Conservation (phyloP, 1,139 yeast species). For the Zygoascus hellenicus region DNA sequence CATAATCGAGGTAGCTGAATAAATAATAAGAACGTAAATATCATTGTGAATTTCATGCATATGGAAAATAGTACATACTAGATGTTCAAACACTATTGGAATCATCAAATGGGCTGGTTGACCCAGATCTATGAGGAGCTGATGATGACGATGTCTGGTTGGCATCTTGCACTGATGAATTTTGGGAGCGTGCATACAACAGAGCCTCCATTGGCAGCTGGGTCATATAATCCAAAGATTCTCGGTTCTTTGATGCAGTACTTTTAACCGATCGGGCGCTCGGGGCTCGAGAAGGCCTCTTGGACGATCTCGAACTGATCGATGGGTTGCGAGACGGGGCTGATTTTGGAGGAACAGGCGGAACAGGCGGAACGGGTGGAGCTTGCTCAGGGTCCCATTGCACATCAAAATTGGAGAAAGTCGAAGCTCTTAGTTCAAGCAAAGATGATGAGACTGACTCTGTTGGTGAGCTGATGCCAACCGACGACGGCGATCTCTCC, state of each 20-base stretch:
- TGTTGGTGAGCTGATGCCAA: neutral
- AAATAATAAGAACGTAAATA: no score
- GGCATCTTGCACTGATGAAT: neutral
- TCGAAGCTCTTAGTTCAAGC: slow-evolving; percentile 16
- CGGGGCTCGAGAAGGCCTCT: slow-evolving; percentile 1
- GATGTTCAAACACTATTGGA: neutral
- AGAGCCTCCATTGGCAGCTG: slow-evolving; percentile 6
- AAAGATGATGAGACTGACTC: slow-evolving; percentile 3
- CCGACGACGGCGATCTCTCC: neutral
- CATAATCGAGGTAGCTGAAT: no score
- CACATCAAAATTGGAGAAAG: slow-evolving; percentile 23
- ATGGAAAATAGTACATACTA: neutral
- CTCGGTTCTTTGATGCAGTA: neutral
- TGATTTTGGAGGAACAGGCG: slow-evolving; percentile 1
- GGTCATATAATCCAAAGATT: slow-evolving; percentile 4
- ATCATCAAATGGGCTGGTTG: slow-evolving; percentile 5
- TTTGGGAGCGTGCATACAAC: slow-evolving; percentile 2
- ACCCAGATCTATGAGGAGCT: neutral
- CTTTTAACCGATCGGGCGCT: neutral
- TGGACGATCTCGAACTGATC: neutral
- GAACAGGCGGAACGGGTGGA: neutral
- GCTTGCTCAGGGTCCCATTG: slow-evolving; percentile 21
- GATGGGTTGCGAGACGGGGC: slow-evolving; percentile 6
- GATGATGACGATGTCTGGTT: neutral
- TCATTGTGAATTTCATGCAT: no score